Conservation (phyloP, 805 yeast genomes). For the Yarrowia osloensis region DNA sequence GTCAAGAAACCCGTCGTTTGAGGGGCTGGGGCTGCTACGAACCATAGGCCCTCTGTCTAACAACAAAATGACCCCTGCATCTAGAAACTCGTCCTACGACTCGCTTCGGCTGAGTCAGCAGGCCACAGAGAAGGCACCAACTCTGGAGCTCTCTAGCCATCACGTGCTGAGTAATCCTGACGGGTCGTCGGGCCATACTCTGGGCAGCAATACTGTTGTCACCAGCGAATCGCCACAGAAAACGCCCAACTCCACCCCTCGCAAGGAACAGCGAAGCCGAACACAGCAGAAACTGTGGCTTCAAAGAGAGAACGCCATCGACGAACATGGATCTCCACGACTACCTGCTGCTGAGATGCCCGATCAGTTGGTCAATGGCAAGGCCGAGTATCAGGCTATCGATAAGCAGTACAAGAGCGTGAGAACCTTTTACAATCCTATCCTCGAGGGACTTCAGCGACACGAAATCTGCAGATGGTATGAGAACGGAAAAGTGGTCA, state of each 20-base stretch:
- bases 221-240: not conserved
- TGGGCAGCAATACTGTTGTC: slow-evolving; percentile 7
- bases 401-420: slow-evolving; percentile 73
- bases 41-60: slow-evolving; percentile 1
- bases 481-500: slow-evolving; percentile 29
- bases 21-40: slow-evolving; percentile 6
- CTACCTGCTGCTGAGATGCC: not conserved
- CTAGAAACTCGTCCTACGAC: slow-evolving; percentile 19
- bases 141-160: slow-evolving; percentile 16
- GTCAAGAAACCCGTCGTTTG: slow-evolving; percentile 19
- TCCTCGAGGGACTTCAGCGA: slow-evolving; percentile 62
- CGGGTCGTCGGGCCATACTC: slow-evolving; percentile 16
- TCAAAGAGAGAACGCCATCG: slow-evolving; percentile 43
- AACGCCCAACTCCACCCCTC: not conserved
- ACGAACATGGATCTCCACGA: slow-evolving; percentile 18
- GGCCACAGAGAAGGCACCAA: slow-evolving; percentile 25
- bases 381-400: slow-evolving; percentile 39
- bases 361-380: not conserved
- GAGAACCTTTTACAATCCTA: slow-evolving; percentile 69
- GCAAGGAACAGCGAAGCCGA: slow-evolving; percentile 41
- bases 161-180: slow-evolving; percentile 14
- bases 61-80: slow-evolving; percentile 20
- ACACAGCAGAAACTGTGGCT: slow-evolving; percentile 85
- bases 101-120: slow-evolving; percentile 9
- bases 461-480: slow-evolving; percentile 28